A percentile compares a stretch with the other conserved stretches of the same genome.
These are phyloP conservation scores for Vitis hybrid DNA, from an alignment of 177 flowering plant species.

Conservation along the genomic window DNA sequence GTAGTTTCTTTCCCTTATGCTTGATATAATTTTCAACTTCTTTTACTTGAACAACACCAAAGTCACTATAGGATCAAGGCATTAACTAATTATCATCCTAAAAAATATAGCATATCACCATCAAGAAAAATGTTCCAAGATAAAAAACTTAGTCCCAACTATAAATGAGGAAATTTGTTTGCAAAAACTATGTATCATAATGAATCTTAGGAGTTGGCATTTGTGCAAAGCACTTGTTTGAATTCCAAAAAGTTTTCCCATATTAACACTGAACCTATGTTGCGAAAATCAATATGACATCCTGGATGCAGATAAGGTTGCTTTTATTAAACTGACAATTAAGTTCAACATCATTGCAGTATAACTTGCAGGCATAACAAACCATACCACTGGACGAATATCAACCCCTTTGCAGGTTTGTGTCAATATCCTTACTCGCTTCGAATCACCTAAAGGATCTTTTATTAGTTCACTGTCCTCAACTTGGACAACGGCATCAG, in stretches of 20 bases:
- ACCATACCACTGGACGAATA: conserved; percentile 77
- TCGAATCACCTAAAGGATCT: conserved; percentile 31
- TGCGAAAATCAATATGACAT: neutral
- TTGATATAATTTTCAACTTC: too few relatives aligned
- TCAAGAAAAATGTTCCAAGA: too few relatives aligned
- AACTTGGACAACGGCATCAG: conserved; percentile 95
- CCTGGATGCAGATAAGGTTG: neutral
- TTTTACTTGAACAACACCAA: neutral
- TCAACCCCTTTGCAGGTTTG: conserved; percentile 57
- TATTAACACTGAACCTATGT: neutral
- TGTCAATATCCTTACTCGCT: conserved; percentile 52
- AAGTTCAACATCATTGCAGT: neutral
- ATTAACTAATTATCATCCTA: too few relatives aligned
- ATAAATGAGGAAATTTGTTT: neutral
- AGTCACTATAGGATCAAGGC: too few relatives aligned
- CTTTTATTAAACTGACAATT: neutral
- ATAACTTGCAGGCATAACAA: neutral
- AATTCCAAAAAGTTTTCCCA: neutral
- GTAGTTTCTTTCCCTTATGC: too few relatives aligned
- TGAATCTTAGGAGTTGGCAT: neutral
- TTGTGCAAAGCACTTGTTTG: neutral
- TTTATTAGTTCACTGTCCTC: conserved; percentile 72
- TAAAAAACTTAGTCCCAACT: too few relatives aligned
- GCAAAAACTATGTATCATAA: neutral
- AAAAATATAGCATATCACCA: too few relatives aligned